These are phyloP conservation scores for Schizophyllum commune DNA, from an alignment of 1,284 basidiomycete genomes.

Conservation along the genomic window DNA sequence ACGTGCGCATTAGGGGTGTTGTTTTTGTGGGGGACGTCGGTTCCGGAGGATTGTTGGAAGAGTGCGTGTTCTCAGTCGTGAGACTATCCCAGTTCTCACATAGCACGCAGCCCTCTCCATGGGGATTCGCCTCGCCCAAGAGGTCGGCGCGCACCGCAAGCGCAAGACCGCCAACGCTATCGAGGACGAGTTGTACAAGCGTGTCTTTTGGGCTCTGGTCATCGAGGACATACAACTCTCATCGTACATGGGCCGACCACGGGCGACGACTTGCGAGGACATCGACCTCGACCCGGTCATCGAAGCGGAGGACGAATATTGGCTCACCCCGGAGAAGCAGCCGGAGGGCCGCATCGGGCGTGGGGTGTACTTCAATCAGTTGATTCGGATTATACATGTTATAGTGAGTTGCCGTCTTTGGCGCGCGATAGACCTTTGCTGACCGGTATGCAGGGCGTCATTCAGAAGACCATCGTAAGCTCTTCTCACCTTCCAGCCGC, in stretches of 20 bases:
- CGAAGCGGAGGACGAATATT: constrained; percentile 6
- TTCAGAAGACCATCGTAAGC: no score
- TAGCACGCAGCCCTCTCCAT: background rate
- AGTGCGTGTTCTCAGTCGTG: no score
- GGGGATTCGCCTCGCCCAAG: constrained; percentile 8
- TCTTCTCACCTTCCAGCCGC: no score
- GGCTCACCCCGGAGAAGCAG: no score
- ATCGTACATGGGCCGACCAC: constrained; percentile 7
- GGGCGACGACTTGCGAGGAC: background rate
- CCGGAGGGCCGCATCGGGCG: no score
- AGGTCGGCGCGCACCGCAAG: constrained; percentile 11
- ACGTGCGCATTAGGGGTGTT: constrained; percentile 4
- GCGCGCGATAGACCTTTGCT: no score
- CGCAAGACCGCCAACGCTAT: constrained; percentile 4
- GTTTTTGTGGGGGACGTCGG: constrained; percentile 4
- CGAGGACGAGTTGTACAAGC: constrained; percentile 9
- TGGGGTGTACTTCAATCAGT: no score
- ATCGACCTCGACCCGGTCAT: constrained; percentile 8
- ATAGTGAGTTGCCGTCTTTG: no score
- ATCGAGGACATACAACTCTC: constrained; percentile 5
- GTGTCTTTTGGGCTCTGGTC: constrained; percentile 6
- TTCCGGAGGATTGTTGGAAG: constrained; percentile 6
- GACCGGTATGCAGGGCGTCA: no score
- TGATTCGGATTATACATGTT: no score
- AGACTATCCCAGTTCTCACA: no score